phyloP scores from a whole-genome alignment of 2,329 filamentous ascomycete genomes.

The Neopestalotiopsis rosae region DNA sequence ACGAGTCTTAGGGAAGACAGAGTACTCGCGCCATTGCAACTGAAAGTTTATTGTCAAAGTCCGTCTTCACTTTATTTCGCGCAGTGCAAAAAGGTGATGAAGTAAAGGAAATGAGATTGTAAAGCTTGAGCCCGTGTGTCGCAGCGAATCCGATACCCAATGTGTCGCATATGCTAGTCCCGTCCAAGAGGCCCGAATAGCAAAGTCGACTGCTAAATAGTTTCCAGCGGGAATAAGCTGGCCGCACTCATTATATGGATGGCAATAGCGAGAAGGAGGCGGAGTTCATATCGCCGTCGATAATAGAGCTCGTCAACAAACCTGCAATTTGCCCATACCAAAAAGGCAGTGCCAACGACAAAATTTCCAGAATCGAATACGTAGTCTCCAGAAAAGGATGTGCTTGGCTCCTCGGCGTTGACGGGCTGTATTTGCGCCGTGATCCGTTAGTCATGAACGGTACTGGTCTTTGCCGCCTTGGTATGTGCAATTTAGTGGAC shows the following conservation, averaged over 20 bases:
- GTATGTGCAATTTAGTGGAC: not conserved
- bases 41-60: too few species aligned
- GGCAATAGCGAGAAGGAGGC: not conserved
- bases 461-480: not conserved
- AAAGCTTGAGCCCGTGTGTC: not conserved
- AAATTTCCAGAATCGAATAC: not conserved
- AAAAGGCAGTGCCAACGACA: not conserved
- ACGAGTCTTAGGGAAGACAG: conserved; percentile 19
- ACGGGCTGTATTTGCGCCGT: not conserved
- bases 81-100: not conserved
- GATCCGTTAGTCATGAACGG: not conserved
- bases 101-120: not conserved
- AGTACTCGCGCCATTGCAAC: conserved; percentile 22
- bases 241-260: not conserved
- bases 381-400: not conserved
- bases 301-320: not conserved
- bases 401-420: not conserved
- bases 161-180: not conserved
- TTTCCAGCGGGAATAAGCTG: not conserved
- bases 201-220: not conserved
- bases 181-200: not conserved
- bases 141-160: not conserved
- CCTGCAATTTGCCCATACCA: not conserved
- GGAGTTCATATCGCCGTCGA: too few species aligned
- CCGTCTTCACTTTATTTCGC: not conserved